A percentile compares a stretch with the other conserved stretches of the same genome.
Evolutionary conservation across 2,329 filamentous ascomycete genomes (phyloP).

Genomic region (Fusarium oligoseptatum): DNA sequence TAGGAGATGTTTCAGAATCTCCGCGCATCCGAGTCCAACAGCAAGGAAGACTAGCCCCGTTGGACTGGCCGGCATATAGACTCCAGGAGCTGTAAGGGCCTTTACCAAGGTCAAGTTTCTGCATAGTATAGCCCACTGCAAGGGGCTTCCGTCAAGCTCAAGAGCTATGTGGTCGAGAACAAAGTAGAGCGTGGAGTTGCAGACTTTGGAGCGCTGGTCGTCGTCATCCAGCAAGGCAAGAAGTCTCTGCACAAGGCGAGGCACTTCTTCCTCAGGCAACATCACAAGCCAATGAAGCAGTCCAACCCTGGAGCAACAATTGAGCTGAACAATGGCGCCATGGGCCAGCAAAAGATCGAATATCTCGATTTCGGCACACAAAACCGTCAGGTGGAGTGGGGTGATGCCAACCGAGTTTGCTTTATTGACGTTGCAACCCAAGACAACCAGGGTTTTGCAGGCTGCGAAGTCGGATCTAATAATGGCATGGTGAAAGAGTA

Average conservation of each 20-base stretch:
- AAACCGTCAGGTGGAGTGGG: neutral
- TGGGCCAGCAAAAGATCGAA: too few species aligned
- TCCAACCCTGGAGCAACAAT: too few species aligned
- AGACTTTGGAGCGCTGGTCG: neutral
- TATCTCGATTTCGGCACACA: too few species aligned
- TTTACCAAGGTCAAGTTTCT: neutral
- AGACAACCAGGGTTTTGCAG: neutral
- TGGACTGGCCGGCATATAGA: too few species aligned
- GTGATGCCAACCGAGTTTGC: neutral
- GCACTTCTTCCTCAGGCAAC: neutral
- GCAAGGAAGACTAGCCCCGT: too few species aligned
- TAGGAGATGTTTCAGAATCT: neutral
- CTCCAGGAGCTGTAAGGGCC: neutral
- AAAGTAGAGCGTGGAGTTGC: neutral
- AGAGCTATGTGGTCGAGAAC: too few species aligned
- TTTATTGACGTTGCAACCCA: neutral
- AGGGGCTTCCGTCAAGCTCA: too few species aligned
- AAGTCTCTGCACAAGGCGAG: neutral
- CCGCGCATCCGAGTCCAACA: neutral
- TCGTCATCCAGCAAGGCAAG: neutral
- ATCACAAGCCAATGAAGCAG: neutral
- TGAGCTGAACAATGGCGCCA: too few species aligned
- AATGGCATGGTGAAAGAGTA: neutral
- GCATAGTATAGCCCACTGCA: neutral
- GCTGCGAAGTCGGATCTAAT: neutral